A percentile compares a stretch with the other conserved stretches of the same genome.
phyloP scores from a whole-genome alignment of 2,329 filamentous ascomycete species.

The Orbilia brochopaga region DNA sequence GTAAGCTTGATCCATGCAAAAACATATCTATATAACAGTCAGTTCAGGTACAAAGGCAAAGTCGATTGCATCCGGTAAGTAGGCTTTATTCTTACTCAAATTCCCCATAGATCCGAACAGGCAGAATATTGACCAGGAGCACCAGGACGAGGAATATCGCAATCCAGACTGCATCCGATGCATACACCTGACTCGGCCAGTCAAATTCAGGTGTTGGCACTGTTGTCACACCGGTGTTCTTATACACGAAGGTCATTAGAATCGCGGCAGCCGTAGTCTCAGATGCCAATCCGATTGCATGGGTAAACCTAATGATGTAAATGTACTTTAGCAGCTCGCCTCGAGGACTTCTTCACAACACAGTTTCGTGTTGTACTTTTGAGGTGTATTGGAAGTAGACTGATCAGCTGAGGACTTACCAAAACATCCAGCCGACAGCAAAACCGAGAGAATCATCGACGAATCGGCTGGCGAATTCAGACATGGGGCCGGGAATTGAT shows the following conservation, averaged over 20 bases:
- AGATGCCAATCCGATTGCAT: constrained; percentile 56
- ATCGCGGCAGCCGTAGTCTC: constrained; percentile 59
- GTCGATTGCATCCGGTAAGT: too few relatives aligned
- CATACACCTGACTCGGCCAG: constrained; percentile 37
- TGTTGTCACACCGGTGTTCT: constrained; percentile 52
- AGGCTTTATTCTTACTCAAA: constrained; percentile 55
- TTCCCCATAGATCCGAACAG: constrained; percentile 56
- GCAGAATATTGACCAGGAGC: constrained; percentile 57
- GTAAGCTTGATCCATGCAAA: constrained; percentile 57
- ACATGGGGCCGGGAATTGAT: constrained; percentile 59
- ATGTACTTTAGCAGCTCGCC: neutral
- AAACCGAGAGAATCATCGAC: constrained; percentile 60
- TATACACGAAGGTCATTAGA: constrained; percentile 59
- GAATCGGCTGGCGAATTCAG: constrained; percentile 59
- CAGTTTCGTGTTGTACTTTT: constrained; percentile 33
- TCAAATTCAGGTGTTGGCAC: constrained; percentile 45
- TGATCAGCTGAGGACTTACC: constrained; percentile 54
- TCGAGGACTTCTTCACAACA: constrained; percentile 15
- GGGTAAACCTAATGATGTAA: constrained; percentile 56
- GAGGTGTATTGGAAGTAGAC: too few relatives aligned
- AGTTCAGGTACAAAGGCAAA: too few relatives aligned
- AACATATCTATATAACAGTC: constrained; percentile 39
- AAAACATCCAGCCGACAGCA: constrained; percentile 61
- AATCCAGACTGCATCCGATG: constrained; percentile 57
- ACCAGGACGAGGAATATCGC: constrained; percentile 56